phyloP scores from a whole-genome alignment of 306 rosid species.

The Cicer bijugum region DNA sequence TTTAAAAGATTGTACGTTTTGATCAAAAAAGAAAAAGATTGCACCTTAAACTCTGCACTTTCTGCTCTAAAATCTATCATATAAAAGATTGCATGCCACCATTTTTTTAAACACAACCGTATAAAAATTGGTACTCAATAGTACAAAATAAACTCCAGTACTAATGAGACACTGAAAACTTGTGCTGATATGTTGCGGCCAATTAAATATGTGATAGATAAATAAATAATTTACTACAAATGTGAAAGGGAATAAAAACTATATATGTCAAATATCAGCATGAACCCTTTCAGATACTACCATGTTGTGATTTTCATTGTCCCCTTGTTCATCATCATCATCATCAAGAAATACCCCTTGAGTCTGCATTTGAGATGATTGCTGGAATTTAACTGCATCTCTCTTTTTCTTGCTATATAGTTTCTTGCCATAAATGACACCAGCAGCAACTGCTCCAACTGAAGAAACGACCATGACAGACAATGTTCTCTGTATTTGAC shows the following conservation, averaged over 20 bases:
- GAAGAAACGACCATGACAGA: conserved; percentile 38
- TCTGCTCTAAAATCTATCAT: neutral
- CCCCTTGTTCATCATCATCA: conserved; percentile 30
- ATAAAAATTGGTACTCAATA: neutral
- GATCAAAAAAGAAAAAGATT: neutral
- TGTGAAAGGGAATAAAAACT: neutral
- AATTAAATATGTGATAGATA: conserved; percentile 18
- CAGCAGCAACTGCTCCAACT: conserved; percentile 45
- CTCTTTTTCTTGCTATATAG: conserved; percentile 38
- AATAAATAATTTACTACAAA: too few species aligned
- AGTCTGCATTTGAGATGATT: conserved; percentile 37
- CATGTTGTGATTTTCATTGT: neutral
- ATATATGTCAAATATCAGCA: conserved; percentile 36
- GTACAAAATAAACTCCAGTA: neutral
- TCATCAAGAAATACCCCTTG: neutral
- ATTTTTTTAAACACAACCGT: conserved; percentile 19
- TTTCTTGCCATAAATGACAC: conserved; percentile 48
- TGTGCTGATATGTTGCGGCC: conserved; percentile 2
- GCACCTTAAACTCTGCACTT: neutral
- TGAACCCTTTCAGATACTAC: conserved; percentile 8
- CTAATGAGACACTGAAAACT: neutral
- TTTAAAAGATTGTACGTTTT: too few species aligned
- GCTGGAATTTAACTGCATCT: conserved; percentile 36
- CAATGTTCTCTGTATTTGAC: conserved; percentile 32
- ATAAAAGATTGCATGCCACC: neutral